Evolutionary conservation across 2,329 filamentous ascomycete species (phyloP).

Genomic region (Orbilia brochopaga): DNA sequence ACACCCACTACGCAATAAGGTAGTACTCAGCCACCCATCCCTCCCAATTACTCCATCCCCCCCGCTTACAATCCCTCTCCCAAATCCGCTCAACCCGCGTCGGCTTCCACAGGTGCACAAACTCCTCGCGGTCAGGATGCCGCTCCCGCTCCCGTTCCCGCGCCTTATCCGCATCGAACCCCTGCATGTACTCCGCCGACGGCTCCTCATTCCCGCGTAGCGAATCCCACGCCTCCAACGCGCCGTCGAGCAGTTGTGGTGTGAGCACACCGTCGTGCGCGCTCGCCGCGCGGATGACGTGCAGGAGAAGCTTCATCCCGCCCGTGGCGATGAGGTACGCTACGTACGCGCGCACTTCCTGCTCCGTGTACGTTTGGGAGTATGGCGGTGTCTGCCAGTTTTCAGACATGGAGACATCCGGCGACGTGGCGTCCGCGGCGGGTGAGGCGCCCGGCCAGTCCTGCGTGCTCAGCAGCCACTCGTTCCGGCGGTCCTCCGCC

Average conservation of each 20-base stretch:
- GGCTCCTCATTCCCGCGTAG: conserved; percentile 16
- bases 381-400: conserved; percentile 43
- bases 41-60: conserved; percentile 51
- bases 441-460: conserved; percentile 39
- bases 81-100: conserved; percentile 42
- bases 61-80: conserved; percentile 48
- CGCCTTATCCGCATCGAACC: conserved; percentile 42
- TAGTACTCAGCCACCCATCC: conserved; percentile 49
- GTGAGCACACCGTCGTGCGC: conserved; percentile 25
- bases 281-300: conserved; percentile 21
- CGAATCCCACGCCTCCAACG: conserved; percentile 24
- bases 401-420: conserved; percentile 25
- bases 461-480: conserved; percentile 32
- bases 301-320: conserved; percentile 39
- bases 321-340: conserved; percentile 37
- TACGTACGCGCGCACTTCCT: conserved; percentile 43
- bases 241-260: conserved; percentile 21
- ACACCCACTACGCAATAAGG: conserved; percentile 34
- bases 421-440: conserved; percentile 1
- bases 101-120: conserved; percentile 37
- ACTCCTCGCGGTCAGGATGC: conserved; percentile 39
- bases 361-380: conserved; percentile 42
- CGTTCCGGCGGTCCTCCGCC: conserved; percentile 22
- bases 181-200: conserved; percentile 25
- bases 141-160: conserved; percentile 19